Percentiles rank a stretch among this genome's conserved stretches.
Conservation (phyloP, 495 filamentous ascomycete genomes). For the Hypoxylon fuscum region DNA sequence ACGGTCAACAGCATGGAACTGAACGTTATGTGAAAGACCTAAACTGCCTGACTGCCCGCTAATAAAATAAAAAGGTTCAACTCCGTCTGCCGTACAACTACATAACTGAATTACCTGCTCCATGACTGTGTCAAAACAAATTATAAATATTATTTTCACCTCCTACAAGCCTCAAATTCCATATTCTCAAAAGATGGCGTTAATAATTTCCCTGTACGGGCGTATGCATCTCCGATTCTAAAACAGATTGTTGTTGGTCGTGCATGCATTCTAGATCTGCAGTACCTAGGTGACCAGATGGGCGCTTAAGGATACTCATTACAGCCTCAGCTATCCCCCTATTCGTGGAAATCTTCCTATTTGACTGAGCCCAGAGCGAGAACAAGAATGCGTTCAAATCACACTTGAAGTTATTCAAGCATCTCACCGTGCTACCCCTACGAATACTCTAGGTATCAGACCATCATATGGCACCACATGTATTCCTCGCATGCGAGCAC, state of each 20-base stretch:
- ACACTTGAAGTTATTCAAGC: not conserved
- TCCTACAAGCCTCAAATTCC: constrained; percentile 1
- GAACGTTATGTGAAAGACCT: no score
- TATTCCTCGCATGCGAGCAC: constrained; percentile 13
- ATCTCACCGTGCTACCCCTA: constrained; percentile 3
- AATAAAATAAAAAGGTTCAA: no score
- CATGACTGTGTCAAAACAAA: no score
- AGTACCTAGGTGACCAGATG: constrained; percentile 1
- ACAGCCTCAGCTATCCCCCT: constrained; percentile 8
- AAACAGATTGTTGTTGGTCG: constrained; percentile 28
- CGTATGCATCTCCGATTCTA: constrained; percentile 18
- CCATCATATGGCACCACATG: constrained; percentile 13
- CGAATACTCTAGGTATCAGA: not conserved
- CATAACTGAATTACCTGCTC: no score
- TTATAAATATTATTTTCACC: not conserved
- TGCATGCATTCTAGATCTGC: constrained; percentile 17
- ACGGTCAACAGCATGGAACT: not conserved
- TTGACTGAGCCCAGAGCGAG: no score
- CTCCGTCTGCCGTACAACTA: no score
- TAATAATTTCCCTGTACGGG: constrained; percentile 9
- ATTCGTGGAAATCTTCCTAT: not conserved
- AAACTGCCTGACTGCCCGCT: no score
- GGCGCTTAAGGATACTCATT: constrained; percentile 37
- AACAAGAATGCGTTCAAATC: not conserved
- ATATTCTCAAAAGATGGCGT: not conserved